Evolutionary conservation across 2,329 filamentous ascomycete genomes (phyloP), one percentile per base, ranked within the genome.

Genomic region (Westerdykella ornata): DNA sequence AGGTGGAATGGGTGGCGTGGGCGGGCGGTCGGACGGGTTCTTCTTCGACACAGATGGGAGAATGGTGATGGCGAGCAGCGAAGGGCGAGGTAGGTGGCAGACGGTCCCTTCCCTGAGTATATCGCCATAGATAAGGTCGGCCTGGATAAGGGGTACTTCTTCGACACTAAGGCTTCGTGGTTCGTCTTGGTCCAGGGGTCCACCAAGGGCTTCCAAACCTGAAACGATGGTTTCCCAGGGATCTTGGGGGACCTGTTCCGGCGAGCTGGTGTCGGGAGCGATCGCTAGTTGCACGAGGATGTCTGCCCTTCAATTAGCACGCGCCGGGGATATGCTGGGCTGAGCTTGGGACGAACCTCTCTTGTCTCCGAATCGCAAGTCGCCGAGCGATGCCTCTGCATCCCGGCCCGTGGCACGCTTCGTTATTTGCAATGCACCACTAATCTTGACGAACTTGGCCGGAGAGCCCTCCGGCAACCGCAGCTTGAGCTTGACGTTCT

Each of bases 391-490:
- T 8, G 89, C 90, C 68, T 98, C 92, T 0, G 90, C 92, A 65
- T 97, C 92, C 38, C 88, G 83, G 9, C 92, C 92, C 17, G 89
- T 94, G 12, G 90, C 92, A 46, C 92, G 84, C 72, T 96, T 98
- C 3, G 90, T 97, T 48, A 94, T 94, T 62, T 97, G 89, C 44
- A 98, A 72, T 4, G 90, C 92, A 39, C 92, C 92, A 58, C 88
- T 96, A 59, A 98, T 97, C 71, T 98, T 98, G 65, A 96, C 87
- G 63, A 98, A 98, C 62, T 95, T 96, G 56, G 92, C 92, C 0
- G 90, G 92, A 2, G 92, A 98, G 15, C 92, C 92, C 69, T 98
- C 92, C 0, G 92, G 92, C 6, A 98, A 72, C 54, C 87, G 86
- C 42, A 98, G 79, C 72, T 94, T 95, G 41, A 98, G 76, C 72